Conservation (phyloP, 2,329 filamentous ascomycete species). For the Conoideocrella luteorostrata region DNA sequence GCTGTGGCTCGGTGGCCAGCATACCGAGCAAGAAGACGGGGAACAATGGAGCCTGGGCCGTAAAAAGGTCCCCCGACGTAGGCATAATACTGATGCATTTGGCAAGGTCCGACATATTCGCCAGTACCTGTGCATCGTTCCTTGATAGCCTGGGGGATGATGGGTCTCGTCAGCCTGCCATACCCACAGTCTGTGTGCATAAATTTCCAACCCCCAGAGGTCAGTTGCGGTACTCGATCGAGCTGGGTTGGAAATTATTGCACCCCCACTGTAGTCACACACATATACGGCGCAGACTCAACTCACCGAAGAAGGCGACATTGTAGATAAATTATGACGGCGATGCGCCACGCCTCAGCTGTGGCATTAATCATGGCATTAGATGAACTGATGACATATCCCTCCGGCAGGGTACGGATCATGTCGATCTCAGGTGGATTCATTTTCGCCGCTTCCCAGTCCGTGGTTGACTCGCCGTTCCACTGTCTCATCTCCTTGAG, state of each 20-base stretch:
- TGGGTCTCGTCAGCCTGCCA: no score
- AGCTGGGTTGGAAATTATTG: no score
- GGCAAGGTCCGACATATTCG: constrained; percentile 25
- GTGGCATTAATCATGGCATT: constrained; percentile 31
- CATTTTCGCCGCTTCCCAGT: constrained; percentile 14
- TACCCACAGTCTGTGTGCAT: no score
- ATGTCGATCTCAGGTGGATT: constrained; percentile 17
- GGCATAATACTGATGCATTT: constrained; percentile 33
- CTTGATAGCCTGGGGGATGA: constrained; percentile 29
- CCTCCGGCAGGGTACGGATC: constrained; percentile 18
- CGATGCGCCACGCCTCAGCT: constrained; percentile 34
- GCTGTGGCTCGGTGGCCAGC: constrained; percentile 21
- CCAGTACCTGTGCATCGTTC: constrained; percentile 28
- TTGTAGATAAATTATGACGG: constrained; percentile 32
- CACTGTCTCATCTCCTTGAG: constrained; percentile 28
- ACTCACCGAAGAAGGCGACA: constrained; percentile 31
- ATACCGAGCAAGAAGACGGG: constrained; percentile 33
- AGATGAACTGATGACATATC: constrained; percentile 18
- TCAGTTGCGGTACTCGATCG: no score
- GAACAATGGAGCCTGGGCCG: constrained; percentile 33
- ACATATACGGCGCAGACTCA: no score
- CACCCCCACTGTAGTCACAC: no score
- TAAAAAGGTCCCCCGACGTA: constrained; percentile 32
- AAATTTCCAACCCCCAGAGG: no score
- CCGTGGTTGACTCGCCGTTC: constrained; percentile 23